Evolutionary conservation across 2,329 filamentous ascomycete genomes (phyloP).

Genomic region (Colletotrichum endophyticum): DNA sequence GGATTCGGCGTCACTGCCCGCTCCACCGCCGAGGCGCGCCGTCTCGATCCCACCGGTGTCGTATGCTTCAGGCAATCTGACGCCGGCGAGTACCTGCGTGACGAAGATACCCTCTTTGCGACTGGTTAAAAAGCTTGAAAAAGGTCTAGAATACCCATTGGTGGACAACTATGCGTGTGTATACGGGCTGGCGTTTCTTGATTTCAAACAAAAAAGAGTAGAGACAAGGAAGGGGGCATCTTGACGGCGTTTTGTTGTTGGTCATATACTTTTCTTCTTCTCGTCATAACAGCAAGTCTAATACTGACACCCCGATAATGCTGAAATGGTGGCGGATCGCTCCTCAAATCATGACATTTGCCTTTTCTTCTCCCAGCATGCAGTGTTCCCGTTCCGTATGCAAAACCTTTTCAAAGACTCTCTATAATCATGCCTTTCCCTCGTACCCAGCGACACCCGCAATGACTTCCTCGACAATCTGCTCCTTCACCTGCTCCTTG

Average conservation of each 20-base stretch:
- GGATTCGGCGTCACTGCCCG: slow-evolving; percentile 94
- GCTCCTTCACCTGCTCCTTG: slow-evolving; percentile 11
- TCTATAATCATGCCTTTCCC: slow-evolving; percentile 4
- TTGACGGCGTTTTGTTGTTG: slow-evolving; percentile 18
- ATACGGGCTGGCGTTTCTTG: slow-evolving; percentile 15
- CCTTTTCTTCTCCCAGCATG: neutral
- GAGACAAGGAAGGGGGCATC: slow-evolving; percentile 15
- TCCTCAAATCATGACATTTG: neutral
- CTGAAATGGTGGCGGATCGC: neutral
- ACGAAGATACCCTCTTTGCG: slow-evolving; percentile 72
- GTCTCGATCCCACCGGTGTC: slow-evolving; percentile 88
- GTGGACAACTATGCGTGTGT: neutral
- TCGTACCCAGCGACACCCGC: slow-evolving; percentile 27
- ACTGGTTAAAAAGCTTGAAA: slow-evolving; percentile 42
- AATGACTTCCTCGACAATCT: slow-evolving; percentile 9
- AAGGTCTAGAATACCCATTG: neutral
- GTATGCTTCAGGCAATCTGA: slow-evolving; percentile 92
- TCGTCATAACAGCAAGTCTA: neutral
- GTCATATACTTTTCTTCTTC: neutral
- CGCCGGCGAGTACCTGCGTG: slow-evolving; percentile 91
- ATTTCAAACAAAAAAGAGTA: slow-evolving; percentile 1
- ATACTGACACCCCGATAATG: neutral
- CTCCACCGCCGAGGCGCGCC: slow-evolving; percentile 80
- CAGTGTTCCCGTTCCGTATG: neutral
- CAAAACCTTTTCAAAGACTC: neutral